phyloP scores from a whole-genome alignment of 2,329 filamentous ascomycete genomes.

The Paecilomyces sp. region DNA sequence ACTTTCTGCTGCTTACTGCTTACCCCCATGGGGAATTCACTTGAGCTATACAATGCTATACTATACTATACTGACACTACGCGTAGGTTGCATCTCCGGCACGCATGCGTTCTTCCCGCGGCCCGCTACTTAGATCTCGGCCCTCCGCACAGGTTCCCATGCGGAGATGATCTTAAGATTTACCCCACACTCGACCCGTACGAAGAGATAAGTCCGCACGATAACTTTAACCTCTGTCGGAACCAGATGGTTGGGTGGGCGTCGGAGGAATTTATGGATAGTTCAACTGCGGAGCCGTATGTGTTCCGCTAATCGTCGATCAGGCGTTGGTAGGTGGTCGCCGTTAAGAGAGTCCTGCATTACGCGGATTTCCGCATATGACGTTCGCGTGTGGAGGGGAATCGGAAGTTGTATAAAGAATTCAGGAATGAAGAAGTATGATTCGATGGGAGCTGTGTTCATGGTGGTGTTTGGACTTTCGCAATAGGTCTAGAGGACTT shows the following conservation, averaged over 20 bases:
- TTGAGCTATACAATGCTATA: neutral
- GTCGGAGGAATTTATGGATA: neutral
- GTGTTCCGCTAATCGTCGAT: neutral
- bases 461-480: no score
- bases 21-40: neutral
- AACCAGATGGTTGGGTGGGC: neutral
- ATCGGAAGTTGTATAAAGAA: no score
- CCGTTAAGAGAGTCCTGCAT: neutral
- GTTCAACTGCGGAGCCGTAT: neutral
- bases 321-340: neutral
- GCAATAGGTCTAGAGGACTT: slow-evolving; percentile 34
- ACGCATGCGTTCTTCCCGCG: no score
- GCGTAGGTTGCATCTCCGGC: no score
- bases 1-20: neutral
- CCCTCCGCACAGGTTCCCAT: neutral
- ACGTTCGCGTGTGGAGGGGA: no score
- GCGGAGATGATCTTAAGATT: neutral
- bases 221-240: neutral
- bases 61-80: no score
- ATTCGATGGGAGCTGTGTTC: no score
- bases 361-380: neutral
- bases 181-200: neutral
- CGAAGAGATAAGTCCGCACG: neutral
- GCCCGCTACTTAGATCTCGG: no score
- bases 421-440: no score